Evolutionary conservation across 495 filamentous ascomycete species (phyloP), one percentile per base, ranked within the genome.

Genomic region (Daldinia loculata): DNA sequence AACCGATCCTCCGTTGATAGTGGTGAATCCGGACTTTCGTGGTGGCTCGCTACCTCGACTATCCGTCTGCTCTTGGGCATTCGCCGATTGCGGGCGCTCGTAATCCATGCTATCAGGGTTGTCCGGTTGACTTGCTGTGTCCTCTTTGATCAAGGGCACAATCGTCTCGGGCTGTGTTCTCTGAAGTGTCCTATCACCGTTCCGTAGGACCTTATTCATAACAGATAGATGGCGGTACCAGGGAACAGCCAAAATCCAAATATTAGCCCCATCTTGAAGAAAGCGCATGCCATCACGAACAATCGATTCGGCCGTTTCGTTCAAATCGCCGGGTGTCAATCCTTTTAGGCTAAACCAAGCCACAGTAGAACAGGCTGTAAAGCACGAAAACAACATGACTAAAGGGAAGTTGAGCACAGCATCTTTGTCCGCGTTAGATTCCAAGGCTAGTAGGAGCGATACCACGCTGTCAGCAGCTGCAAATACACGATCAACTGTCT

Each of bases 341-440:
- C 83, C 82, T 68, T 84, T 85, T 59, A 85, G 75, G 9, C 80
- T 80, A 15, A 85, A 83, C 69, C 83, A 85, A 48, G 83, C 83
- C 19, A 84, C 80, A 2, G 83, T 85, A 4, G 82, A 83, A 22
- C 83, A 81, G 5, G 83, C 83, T 0, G 82, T 85, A 63, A 85
- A 85, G 57, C 82, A 82, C 1, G 82, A 82, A 65, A 85, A 85
- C 39, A 84, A 75, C 83, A 85, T 85, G 58, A 85, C 84, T 26
- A 85, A 79, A 6, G 83, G 82, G 66, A 84, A 84, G 71, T 81
- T 84, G n/a, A 80, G 76, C 15, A 80, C 80, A 15, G 73, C 77
- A 55, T 85, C 83, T 70, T 85, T 85, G 45, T 85, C 83, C 4
- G 80, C 74, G 19, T 83, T 83, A 17, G 78, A 61, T 63, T 85